These are phyloP conservation scores for Tricholoma matsutake DNA, from an alignment of 768 basidiomycete species.

Conservation along the genomic window DNA sequence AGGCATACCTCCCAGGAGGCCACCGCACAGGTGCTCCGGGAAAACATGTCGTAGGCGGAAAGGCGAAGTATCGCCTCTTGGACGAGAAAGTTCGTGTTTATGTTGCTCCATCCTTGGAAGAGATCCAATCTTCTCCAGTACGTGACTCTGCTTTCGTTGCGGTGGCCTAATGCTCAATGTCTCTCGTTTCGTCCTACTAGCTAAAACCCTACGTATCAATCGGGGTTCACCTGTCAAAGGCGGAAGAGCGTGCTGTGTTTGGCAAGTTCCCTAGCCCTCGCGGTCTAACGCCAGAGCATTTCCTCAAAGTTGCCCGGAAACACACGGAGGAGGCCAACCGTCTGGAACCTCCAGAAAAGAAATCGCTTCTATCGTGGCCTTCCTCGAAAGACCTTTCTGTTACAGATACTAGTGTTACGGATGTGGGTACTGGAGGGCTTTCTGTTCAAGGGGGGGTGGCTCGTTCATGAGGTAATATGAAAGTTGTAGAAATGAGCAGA, in stretches of 20 bases:
- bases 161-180: background rate
- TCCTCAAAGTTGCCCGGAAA: constrained; percentile 38
- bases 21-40: constrained; percentile 88
- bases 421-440: background rate
- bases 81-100: constrained; percentile 84
- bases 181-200: constrained; percentile 31
- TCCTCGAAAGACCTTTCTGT: background rate
- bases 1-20: constrained; percentile 79
- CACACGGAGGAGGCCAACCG: constrained; percentile 5
- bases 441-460: background rate
- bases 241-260: constrained; percentile 34
- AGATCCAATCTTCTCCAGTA: constrained; percentile 57
- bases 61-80: constrained; percentile 75
- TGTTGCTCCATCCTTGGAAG: constrained; percentile 72
- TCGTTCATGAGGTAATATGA: background rate
- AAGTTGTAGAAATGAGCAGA: background rate
- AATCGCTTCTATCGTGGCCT: background rate
- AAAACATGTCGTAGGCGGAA: constrained; percentile 73
- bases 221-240: constrained; percentile 35
- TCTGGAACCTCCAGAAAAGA: background rate
- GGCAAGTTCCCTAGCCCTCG: constrained; percentile 35
- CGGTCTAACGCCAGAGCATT: constrained; percentile 42
- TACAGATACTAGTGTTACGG: background rate
- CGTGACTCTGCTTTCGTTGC: constrained; percentile 22
- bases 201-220: constrained; percentile 68